phyloP scores from a whole-genome alignment of 495 filamentous ascomycete species.

The Talaromyces liani region DNA sequence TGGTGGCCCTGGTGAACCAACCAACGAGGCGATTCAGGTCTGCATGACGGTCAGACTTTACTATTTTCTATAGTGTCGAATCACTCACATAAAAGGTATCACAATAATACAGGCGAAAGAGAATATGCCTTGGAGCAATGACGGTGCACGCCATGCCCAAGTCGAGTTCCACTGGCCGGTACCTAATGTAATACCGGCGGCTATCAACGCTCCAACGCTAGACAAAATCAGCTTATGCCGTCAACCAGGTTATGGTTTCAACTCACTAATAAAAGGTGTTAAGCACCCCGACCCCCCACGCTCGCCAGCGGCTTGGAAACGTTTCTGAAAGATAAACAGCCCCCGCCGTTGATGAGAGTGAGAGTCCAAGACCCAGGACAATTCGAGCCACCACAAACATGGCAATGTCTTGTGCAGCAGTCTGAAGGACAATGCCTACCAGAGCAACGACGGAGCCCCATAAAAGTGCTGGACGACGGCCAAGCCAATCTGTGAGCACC shows the following conservation, averaged over 20 bases:
- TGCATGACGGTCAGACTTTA: neutral
- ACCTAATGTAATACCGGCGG: conserved; percentile 44
- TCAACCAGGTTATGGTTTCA: neutral
- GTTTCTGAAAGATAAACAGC: conserved; percentile 36
- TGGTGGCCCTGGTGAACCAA: conserved; percentile 31
- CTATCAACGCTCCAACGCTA: conserved; percentile 34
- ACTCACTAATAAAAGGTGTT: conserved; percentile 43
- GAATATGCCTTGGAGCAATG: conserved; percentile 47
- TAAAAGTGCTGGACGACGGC: conserved; percentile 38
- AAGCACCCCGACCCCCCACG: conserved; percentile 38
- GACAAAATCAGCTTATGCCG: neutral
- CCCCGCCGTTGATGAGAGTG: conserved; percentile 29
- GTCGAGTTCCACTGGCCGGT: conserved; percentile 41
- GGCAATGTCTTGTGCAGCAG: conserved; percentile 39
- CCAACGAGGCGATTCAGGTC: conserved; percentile 47
- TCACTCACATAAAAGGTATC: conserved; percentile 37
- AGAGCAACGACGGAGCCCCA: conserved; percentile 35
- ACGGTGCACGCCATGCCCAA: conserved; percentile 48
- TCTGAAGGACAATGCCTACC: conserved; percentile 39
- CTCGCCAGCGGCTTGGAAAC: conserved; percentile 34
- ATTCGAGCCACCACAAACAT: conserved; percentile 40
- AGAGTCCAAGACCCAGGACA: conserved; percentile 34
- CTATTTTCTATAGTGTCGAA: neutral
- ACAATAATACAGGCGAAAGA: conserved; percentile 44
- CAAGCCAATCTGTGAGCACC: conserved; percentile 28